These are phyloP conservation scores for Cichorium intybus DNA, from an alignment of 140 eudicot genomes.

Conservation along the genomic window DNA sequence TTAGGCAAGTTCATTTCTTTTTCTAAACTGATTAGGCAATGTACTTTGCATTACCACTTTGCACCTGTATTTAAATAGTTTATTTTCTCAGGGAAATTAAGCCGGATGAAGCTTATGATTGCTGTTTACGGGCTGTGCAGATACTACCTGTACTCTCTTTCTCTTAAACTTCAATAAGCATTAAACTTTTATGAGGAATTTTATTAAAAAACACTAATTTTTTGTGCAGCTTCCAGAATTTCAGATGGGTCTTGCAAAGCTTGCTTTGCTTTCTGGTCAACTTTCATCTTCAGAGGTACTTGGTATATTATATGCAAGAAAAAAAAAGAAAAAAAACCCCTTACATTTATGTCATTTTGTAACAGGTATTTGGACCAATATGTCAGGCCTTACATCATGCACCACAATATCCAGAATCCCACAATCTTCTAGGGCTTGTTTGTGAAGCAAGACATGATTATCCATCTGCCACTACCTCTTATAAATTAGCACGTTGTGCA, in stretches of 20 bases:
- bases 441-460: constrained; percentile 74
- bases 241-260: constrained; percentile 92
- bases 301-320: constrained; percentile 5
- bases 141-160: constrained; percentile 69
- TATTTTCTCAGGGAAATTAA: constrained; percentile 51
- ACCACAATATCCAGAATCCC: constrained; percentile 85
- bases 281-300: constrained; percentile 82
- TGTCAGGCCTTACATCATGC: constrained; percentile 90
- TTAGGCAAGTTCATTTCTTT: constrained; percentile 42
- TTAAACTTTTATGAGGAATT: not conserved
- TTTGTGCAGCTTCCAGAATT: constrained; percentile 80
- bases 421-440: constrained; percentile 82
- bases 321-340: too few relatives aligned
- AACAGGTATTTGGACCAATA: constrained; percentile 82
- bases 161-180: not conserved
- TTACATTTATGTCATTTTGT: too few relatives aligned
- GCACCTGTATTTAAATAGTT: constrained; percentile 14
- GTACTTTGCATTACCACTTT: not conserved
- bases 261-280: constrained; percentile 71
- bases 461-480: constrained; percentile 62
- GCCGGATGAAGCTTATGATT: constrained; percentile 89
- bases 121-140: constrained; percentile 91
- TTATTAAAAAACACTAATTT: constrained; percentile 26
- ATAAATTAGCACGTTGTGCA: constrained; percentile 72
- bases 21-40: not conserved